Base-by-base conservation (phyloP, 1,139 yeast genomes). In the Yamadazyma blattariae region DNA sequence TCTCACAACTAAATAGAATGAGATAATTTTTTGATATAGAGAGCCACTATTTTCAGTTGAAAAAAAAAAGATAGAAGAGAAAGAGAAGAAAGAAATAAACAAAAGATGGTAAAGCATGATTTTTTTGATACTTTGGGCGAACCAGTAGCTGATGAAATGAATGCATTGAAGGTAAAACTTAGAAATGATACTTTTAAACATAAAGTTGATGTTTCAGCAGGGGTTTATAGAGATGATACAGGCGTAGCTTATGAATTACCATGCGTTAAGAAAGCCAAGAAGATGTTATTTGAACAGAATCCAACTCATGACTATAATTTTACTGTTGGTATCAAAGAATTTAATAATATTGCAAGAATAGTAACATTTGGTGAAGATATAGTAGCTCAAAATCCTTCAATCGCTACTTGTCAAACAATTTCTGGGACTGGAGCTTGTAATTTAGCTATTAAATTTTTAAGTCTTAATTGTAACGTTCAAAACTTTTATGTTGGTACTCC, bases 351-450 rank as follows among this genome's bases (percentile, higher is more conserved):
- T 14, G 67, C 72, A 18, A 55, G 56, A 34, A 41, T 44, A 25
- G 57, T 61, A 6, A 40, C 63, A 7, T 63, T 66, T 40, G 71
- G 71, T 12, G 36, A 42, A 18, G 7, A 5, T 5, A 17, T 17
- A 5, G 52, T 44, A 8, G 36, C 38, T 9, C 50, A 52, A 27
- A 52, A 51, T 5, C 56, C 55, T 30, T 48, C 50, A 24, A 45
- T 67, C 21, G 68, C 61, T 3, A 51, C 68, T 7, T 45, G 64
- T 19, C 73, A 67, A 42, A 56, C 71, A 32, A 56, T 67, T 24
- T 61, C 67, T 16, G 73, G 73, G 7, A 64, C 71, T 13, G 72
- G 72, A 2, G 57, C 72, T 10, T 48, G 63, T 34, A 68, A 62
- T 45, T 54, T 63, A 57, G 71, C 62, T 7, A 45, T 56, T 30